Conservation (phyloP, 495 filamentous ascomycete genomes). For the Echria macrotheca region DNA sequence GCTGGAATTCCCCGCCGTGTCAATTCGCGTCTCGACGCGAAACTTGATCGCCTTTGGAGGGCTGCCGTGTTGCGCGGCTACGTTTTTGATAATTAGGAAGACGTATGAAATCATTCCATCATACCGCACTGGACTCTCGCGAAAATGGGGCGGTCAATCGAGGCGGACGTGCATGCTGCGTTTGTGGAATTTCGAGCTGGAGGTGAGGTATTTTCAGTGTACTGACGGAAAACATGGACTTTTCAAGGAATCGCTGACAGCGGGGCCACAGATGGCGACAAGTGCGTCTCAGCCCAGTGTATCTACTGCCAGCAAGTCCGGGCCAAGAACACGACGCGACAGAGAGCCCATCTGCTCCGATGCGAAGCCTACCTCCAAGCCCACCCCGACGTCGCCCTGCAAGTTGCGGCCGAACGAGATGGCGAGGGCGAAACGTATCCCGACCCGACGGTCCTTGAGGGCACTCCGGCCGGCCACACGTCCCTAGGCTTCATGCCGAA, state of each 20-base stretch:
- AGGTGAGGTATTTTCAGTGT: slow-evolving; percentile 13
- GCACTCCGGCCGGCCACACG: slow-evolving; percentile 5
- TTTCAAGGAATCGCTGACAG: no score
- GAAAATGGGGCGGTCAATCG: slow-evolving; percentile 20
- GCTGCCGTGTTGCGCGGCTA: no score
- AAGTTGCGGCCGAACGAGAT: neutral
- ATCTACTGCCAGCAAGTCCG: slow-evolving; percentile 22
- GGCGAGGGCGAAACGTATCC: slow-evolving; percentile 4
- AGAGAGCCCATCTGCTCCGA: slow-evolving; percentile 26
- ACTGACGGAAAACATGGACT: no score
- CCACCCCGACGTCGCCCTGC: slow-evolving; percentile 21
- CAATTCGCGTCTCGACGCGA: no score
- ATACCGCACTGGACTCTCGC: no score
- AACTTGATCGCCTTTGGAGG: no score
- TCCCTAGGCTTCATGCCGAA: slow-evolving; percentile 24
- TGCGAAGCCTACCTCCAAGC: slow-evolving; percentile 22
- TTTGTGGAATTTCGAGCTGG: slow-evolving; percentile 24
- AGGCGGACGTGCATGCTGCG: slow-evolving; percentile 22
- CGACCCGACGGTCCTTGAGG: slow-evolving; percentile 5
- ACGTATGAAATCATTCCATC: no score
- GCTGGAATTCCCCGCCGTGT: no score
- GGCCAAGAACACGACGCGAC: slow-evolving; percentile 31
- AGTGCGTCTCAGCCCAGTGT: slow-evolving; percentile 25
- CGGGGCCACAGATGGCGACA: slow-evolving; percentile 14
- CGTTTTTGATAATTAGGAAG: no score